A percentile compares a stretch with the other conserved stretches of the same genome.
Conservation (phyloP, 2,329 filamentous ascomycete species). For the Raffaelea deltoideospora region DNA sequence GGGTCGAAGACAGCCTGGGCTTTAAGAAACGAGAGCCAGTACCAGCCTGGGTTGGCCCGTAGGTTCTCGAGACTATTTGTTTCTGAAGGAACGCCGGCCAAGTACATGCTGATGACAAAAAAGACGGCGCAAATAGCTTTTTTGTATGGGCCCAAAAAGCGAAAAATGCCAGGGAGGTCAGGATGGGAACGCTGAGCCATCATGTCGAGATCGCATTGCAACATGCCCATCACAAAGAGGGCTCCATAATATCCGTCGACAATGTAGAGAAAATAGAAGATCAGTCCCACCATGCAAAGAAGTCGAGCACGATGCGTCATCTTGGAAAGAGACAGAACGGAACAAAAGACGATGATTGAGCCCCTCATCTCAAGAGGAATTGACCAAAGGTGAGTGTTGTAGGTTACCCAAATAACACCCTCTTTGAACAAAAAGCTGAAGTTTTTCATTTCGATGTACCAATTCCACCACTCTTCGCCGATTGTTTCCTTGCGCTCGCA, state of each 20-base stretch:
- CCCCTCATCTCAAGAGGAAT: slow-evolving; percentile 50
- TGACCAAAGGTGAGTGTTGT: slow-evolving; percentile 47
- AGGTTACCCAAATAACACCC: slow-evolving; percentile 40
- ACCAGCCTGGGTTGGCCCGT: slow-evolving; percentile 42
- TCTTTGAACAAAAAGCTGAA: slow-evolving; percentile 51
- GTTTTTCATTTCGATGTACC: slow-evolving; percentile 46
- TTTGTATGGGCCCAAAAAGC: slow-evolving; percentile 30
- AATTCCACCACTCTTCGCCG: slow-evolving; percentile 31
- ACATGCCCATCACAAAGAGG: slow-evolving; percentile 45
- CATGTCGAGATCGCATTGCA: slow-evolving; percentile 45
- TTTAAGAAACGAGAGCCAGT: slow-evolving; percentile 43
- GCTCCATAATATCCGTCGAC: slow-evolving; percentile 48
- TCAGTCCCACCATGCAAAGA: slow-evolving; percentile 33
- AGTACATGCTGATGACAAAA: slow-evolving; percentile 35
- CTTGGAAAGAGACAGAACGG: slow-evolving; percentile 39
- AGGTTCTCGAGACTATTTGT: slow-evolving; percentile 32
- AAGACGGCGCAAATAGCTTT: slow-evolving; percentile 34
- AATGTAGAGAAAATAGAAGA: slow-evolving; percentile 53
- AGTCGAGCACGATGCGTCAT: slow-evolving; percentile 39
- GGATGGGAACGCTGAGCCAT: slow-evolving; percentile 24
- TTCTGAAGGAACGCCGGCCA: slow-evolving; percentile 45
- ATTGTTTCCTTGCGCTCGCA: slow-evolving; percentile 23
- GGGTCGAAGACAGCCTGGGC: slow-evolving; percentile 50
- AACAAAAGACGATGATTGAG: slow-evolving; percentile 47
- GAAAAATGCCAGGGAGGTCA: slow-evolving; percentile 34